phyloP scores from a whole-genome alignment of 2,329 filamentous ascomycete species.

The Alternaria burnsii region DNA sequence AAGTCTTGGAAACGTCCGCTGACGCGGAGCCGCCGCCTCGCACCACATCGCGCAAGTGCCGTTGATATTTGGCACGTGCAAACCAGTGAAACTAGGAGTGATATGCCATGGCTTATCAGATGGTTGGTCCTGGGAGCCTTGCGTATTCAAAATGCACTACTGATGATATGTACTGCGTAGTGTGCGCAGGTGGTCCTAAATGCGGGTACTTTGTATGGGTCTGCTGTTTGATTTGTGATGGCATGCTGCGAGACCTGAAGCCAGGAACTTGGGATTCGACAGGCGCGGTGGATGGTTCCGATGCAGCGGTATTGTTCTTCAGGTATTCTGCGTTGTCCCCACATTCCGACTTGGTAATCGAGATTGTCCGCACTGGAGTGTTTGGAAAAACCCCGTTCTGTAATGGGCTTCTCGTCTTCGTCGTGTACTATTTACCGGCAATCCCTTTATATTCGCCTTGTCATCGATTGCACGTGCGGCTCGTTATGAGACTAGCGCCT shows the following conservation, averaged over 20 bases:
- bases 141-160: neutral
- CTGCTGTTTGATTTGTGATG: neutral
- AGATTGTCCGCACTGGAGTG: neutral
- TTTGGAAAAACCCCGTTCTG: neutral
- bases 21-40: constrained; percentile 5
- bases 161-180: neutral
- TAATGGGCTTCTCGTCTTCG: neutral
- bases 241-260: neutral
- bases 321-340: neutral
- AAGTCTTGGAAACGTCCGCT: constrained; percentile 1
- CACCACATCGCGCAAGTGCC: neutral
- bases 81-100: neutral
- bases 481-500: neutral
- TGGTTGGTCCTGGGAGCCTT: neutral
- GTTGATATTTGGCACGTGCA: neutral
- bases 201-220: neutral
- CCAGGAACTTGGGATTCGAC: neutral
- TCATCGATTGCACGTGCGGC: neutral
- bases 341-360: neutral
- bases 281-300: neutral
- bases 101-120: neutral
- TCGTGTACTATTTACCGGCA: neutral
- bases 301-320: neutral
- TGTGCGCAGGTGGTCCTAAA: neutral
- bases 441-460: neutral